These are phyloP conservation scores for Aspergillus funiculosus DNA, from an alignment of 495 filamentous ascomycete genomes.

Conservation along the genomic window DNA sequence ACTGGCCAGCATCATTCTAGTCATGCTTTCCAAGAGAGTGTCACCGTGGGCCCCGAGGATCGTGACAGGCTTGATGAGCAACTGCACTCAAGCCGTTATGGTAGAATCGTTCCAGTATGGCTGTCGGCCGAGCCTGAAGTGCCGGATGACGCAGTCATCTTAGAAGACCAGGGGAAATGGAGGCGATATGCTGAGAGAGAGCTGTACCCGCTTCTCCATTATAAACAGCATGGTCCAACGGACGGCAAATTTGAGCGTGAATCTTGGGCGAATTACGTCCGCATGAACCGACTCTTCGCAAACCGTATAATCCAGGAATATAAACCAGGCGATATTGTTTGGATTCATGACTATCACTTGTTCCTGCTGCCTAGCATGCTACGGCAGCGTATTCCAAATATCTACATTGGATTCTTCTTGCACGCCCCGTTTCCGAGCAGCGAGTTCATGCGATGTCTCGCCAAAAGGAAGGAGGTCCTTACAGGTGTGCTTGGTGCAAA, in stretches of 20 bases:
- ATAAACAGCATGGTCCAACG: conserved; percentile 82
- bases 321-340: conserved; percentile 82
- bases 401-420: conserved; percentile 86
- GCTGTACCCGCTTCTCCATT: conserved; percentile 85
- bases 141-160: conserved; percentile 53
- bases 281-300: conserved; percentile 81
- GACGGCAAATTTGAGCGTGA: conserved; percentile 74
- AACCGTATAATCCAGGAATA: conserved; percentile 79
- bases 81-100: conserved; percentile 60
- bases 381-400: conserved; percentile 71
- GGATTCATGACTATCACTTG: conserved; percentile 89
- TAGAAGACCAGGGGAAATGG: conserved; percentile 78
- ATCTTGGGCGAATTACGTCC: conserved; percentile 84
- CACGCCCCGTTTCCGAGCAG: conserved; percentile 92
- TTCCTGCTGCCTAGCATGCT: conserved; percentile 80
- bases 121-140: conserved; percentile 64
- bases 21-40: conserved; percentile 54
- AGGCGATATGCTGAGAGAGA: conserved; percentile 83
- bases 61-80: conserved; percentile 61
- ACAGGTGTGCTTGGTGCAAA: conserved; percentile 84
- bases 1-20: conserved; percentile 45
- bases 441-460: conserved; percentile 83
- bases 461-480: conserved; percentile 77
- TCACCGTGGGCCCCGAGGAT: conserved; percentile 60
- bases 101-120: conserved; percentile 79